A percentile compares a stretch with the other conserved stretches of the same genome.
These are phyloP conservation scores for Pezicula carpinea DNA, from an alignment of 2,329 filamentous ascomycete genomes.

Conservation along the genomic window DNA sequence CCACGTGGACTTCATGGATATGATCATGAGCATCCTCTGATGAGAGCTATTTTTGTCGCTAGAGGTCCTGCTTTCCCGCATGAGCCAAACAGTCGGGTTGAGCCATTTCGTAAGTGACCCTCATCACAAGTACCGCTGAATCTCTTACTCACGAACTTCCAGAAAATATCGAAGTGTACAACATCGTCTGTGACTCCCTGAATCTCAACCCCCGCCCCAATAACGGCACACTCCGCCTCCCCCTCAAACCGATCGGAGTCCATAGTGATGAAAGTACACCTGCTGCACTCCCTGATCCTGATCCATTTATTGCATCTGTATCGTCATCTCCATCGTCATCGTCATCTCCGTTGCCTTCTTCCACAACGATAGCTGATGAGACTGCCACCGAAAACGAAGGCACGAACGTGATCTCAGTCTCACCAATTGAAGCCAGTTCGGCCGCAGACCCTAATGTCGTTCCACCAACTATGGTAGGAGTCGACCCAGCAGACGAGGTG, in stretches of 20 bases:
- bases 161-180: slow-evolving; percentile 96
- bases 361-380: background rate
- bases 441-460: slow-evolving; percentile 20
- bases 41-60: slow-evolving; percentile 94
- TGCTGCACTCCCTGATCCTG: slow-evolving; percentile 51
- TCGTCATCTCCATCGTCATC: too few species aligned
- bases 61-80: slow-evolving; percentile 90
- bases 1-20: slow-evolving; percentile 90
- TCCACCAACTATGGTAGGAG: slow-evolving; percentile 23
- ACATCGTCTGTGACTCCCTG: slow-evolving; percentile 86
- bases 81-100: slow-evolving; percentile 70
- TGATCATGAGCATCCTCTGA: slow-evolving; percentile 88
- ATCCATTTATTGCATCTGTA: slow-evolving; percentile 16
- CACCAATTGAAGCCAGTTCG: slow-evolving; percentile 24
- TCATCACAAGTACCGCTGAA: background rate
- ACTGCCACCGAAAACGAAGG: slow-evolving; percentile 7
- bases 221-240: slow-evolving; percentile 79
- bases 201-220: slow-evolving; percentile 70
- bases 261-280: slow-evolving; percentile 49
- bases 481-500: slow-evolving; percentile 19
- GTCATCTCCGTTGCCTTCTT: too few species aligned
- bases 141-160: slow-evolving; percentile 23
- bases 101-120: slow-evolving; percentile 70
- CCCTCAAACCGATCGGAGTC: slow-evolving; percentile 39
- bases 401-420: slow-evolving; percentile 21